Conservation (phyloP, 139 green algal species). For the Volvox africanus region DNA sequence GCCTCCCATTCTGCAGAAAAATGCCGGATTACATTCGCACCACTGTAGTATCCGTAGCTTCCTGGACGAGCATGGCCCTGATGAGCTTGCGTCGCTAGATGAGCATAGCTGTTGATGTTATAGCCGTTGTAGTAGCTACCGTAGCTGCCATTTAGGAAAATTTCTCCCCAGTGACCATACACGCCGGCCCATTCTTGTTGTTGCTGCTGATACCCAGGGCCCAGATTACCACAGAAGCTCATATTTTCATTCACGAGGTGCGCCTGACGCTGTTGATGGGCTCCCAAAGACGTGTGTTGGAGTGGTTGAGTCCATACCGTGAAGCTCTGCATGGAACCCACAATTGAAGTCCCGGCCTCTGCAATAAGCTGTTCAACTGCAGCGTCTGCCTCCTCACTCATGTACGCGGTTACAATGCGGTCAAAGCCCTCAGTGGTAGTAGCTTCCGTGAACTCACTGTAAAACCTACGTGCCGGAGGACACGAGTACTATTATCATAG, state of each 20-base stretch:
- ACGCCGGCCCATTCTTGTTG: not conserved
- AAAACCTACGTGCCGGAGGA: too few species aligned
- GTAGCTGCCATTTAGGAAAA: not conserved
- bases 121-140: not conserved
- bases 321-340: too few species aligned
- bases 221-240: too few species aligned
- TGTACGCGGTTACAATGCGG: constrained; percentile 5
- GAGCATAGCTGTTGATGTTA: not conserved
- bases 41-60: too few species aligned
- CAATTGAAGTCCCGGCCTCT: not conserved
- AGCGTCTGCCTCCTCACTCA: constrained; percentile 1
- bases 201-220: not conserved
- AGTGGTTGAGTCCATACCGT: too few species aligned
- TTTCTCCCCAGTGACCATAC: not conserved
- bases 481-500: too few species aligned
- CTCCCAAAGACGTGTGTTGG: too few species aligned
- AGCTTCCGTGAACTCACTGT: not conserved
- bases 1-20: too few species aligned
- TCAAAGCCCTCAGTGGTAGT: not conserved
- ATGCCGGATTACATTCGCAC: too few species aligned
- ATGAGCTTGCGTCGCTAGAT: not conserved
- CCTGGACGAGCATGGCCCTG: too few species aligned
- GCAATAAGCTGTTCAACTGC: not conserved
- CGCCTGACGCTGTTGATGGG: too few species aligned
- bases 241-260: too few species aligned